phyloP scores from a whole-genome alignment of 495 filamentous ascomycete genomes.

The Trichoderma reesei region DNA sequence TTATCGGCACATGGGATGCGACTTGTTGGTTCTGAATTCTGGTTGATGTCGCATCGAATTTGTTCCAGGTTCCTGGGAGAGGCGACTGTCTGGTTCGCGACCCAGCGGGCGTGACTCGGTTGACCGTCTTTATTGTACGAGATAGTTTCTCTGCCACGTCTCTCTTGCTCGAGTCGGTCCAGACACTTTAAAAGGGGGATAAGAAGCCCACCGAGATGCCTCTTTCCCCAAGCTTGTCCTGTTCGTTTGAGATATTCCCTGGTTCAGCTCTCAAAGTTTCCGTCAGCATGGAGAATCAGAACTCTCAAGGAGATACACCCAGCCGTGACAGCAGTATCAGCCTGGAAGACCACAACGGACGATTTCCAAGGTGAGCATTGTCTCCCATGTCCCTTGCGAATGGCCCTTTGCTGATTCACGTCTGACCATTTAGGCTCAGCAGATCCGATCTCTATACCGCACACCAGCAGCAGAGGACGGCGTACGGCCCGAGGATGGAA shows the following conservation, averaged over 20 bases:
- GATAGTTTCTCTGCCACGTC: not conserved
- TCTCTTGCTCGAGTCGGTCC: not conserved
- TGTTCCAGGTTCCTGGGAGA: not conserved
- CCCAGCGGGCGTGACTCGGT: not conserved
- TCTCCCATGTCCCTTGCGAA: not conserved
- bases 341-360: not conserved
- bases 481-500: not conserved
- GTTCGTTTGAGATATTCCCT: too few relatives aligned
- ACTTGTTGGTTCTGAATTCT: not conserved
- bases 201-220: not conserved
- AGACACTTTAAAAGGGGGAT: not conserved
- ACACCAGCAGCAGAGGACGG: not conserved
- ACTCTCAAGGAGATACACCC: not conserved
- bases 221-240: not conserved
- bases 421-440: not conserved
- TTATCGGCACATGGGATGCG: not conserved
- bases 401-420: not conserved
- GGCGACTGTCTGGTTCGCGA: not conserved
- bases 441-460: not conserved
- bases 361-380: not conserved
- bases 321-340: not conserved
- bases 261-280: not conserved
- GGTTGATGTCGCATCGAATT: not conserved
- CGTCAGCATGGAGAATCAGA: not conserved
- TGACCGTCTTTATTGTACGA: not conserved